These are phyloP conservation scores for Apiotrichum mycotoxinovorans DNA, from an alignment of 1,284 basidiomycete genomes.

Conservation along the genomic window DNA sequence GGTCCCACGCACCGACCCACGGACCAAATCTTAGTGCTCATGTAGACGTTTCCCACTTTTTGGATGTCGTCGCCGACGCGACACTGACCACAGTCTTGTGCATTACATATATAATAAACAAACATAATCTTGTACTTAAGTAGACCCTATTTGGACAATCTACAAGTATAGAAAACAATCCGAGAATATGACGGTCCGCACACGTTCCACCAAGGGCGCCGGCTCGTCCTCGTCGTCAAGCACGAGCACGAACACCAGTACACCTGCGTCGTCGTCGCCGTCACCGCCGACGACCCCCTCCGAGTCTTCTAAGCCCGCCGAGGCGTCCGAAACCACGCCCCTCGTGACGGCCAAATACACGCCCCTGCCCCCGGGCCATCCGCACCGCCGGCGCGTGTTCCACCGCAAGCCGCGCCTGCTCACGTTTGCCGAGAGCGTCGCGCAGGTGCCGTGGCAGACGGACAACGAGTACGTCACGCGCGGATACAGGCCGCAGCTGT, in stretches of 20 bases:
- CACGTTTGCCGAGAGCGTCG: slow-evolving; percentile 35
- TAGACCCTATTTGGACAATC: too few relatives aligned
- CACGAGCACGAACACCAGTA: background rate
- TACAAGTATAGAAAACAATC: background rate
- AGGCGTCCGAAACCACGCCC: background rate
- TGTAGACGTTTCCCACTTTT: background rate
- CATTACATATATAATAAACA: background rate
- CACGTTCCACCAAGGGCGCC: background rate
- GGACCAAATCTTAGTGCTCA: background rate
- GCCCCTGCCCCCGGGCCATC: background rate
- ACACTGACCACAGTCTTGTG: background rate
- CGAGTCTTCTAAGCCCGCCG: background rate
- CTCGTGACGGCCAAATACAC: background rate
- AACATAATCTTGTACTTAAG: background rate
- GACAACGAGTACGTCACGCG: slow-evolving; percentile 71
- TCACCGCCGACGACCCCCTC: background rate
- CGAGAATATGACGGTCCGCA: background rate
- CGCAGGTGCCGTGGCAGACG: slow-evolving; percentile 46
- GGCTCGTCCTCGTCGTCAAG: background rate
- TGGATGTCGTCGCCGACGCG: background rate
- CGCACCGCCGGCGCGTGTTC: background rate
- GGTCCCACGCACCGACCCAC: background rate
- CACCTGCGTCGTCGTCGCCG: background rate
- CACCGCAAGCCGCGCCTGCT: slow-evolving; percentile 18
- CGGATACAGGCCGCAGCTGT: slow-evolving; percentile 71